Conservation (phyloP, 495 filamentous ascomycete genomes). For the Bombardia bombarda region DNA sequence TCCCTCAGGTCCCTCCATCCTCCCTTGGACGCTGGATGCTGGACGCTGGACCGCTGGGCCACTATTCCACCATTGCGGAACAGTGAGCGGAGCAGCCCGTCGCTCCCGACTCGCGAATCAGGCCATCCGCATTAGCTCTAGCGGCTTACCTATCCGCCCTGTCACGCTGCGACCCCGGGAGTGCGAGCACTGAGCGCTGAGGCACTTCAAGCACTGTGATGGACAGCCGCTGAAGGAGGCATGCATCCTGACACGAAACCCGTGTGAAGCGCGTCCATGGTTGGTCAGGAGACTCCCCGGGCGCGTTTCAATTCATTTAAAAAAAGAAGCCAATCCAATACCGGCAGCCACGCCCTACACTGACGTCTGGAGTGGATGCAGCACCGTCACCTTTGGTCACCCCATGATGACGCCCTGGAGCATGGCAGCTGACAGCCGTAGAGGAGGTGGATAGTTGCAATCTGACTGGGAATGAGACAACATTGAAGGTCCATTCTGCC, state of each 20-base stretch:
- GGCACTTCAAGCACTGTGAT: too few species aligned
- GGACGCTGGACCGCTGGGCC: too few species aligned
- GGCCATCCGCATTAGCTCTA: slow-evolving; percentile 3
- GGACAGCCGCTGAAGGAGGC: slow-evolving; percentile 4
- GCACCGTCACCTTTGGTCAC: too few species aligned
- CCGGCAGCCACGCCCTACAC: slow-evolving; percentile 10
- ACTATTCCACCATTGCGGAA: slow-evolving; percentile 5
- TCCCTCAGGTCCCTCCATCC: too few species aligned
- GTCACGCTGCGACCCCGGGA: too few species aligned
- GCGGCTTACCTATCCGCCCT: slow-evolving; percentile 2
- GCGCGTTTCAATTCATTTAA: slow-evolving; percentile 28
- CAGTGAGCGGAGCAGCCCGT: slow-evolving; percentile 16
- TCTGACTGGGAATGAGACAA: too few species aligned
- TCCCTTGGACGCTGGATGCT: too few species aligned
- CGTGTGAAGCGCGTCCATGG: slow-evolving; percentile 21
- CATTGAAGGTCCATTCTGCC: too few species aligned
- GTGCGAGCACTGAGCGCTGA: too few species aligned
- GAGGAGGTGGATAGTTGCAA: too few species aligned
- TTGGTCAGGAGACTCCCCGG: slow-evolving; percentile 18
- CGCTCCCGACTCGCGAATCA: slow-evolving; percentile 14
- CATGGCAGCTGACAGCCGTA: too few species aligned
- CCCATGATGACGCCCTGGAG: too few species aligned
- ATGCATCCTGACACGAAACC: slow-evolving; percentile 21
- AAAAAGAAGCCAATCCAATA: slow-evolving; percentile 23
- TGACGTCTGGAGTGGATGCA: slow-evolving; percentile 4